A percentile compares a stretch with the other conserved stretches of the same genome.
These are phyloP conservation scores for Wickerhamiella galacta DNA, from an alignment of 805 yeast genomes.

Conservation along the genomic window DNA sequence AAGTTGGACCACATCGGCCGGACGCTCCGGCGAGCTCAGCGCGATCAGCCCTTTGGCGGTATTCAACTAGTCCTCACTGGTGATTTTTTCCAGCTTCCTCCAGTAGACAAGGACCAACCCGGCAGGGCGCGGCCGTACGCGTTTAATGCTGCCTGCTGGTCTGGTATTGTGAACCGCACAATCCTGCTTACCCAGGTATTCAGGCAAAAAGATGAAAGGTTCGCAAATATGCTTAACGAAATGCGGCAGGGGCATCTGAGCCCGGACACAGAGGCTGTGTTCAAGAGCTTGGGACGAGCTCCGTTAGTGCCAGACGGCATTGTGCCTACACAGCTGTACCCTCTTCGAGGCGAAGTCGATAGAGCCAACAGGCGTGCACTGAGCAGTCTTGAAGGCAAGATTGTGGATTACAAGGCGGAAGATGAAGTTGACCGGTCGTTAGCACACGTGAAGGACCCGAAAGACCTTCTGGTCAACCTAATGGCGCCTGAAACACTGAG, in stretches of 20 bases:
- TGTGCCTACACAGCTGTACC: slow-evolving; percentile 75
- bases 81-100: slow-evolving; percentile 94
- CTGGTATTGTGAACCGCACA: slow-evolving; percentile 40
- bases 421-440: slow-evolving; percentile 25
- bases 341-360: slow-evolving; percentile 77
- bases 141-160: slow-evolving; percentile 65
- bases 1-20: slow-evolving; percentile 61
- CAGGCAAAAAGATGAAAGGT: slow-evolving; percentile 62
- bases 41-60: slow-evolving; percentile 71
- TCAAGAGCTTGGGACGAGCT: slow-evolving; percentile 42
- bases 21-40: slow-evolving; percentile 29
- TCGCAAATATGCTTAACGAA: slow-evolving; percentile 65
- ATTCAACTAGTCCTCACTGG: slow-evolving; percentile 80
- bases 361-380: slow-evolving; percentile 45
- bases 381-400: slow-evolving; percentile 31
- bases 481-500: slow-evolving; percentile 53
- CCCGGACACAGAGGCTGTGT: slow-evolving; percentile 30
- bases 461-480: slow-evolving; percentile 34
- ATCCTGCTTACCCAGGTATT: slow-evolving; percentile 64
- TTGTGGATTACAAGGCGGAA: slow-evolving; percentile 28
- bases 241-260: slow-evolving; percentile 58
- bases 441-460: slow-evolving; percentile 15
- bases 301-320: slow-evolving; percentile 49
- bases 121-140: slow-evolving; percentile 32
- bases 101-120: slow-evolving; percentile 37